A percentile compares a stretch with the other conserved stretches of the same genome.
Evolutionary conservation across 805 yeast species (phyloP).

Genomic region (Wickerhamomyces ciferrii): DNA sequence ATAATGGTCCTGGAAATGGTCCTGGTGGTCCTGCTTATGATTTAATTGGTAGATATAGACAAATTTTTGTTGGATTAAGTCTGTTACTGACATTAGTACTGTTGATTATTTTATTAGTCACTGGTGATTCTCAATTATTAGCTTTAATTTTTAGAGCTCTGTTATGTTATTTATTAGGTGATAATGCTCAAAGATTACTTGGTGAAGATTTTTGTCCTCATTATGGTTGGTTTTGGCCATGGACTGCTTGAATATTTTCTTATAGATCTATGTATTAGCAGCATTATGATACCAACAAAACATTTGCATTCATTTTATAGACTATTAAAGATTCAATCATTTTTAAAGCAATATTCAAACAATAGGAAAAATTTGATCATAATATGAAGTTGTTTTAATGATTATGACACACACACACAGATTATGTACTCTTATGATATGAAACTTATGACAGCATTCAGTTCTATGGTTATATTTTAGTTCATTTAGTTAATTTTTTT

Average conservation of each 20-base stretch:
- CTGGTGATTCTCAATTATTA: conserved; percentile 16
- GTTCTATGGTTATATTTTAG: too few species aligned
- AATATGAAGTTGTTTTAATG: too few species aligned
- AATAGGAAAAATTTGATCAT: too few species aligned
- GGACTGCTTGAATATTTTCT: background rate
- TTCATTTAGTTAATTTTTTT: too few species aligned
- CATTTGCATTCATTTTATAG: background rate
- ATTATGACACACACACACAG: too few species aligned
- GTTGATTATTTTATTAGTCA: conserved; percentile 4
- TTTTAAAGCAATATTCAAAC: too few species aligned
- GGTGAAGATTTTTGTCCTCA: conserved; percentile 16
- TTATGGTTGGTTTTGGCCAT: background rate
- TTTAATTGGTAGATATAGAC: background rate
- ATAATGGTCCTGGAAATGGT: background rate
- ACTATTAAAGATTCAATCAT: too few species aligned
- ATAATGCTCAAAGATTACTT: conserved; percentile 2
- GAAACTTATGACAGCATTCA: too few species aligned
- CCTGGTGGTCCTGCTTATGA: background rate
- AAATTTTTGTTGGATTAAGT: background rate
- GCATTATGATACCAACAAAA: too few species aligned
- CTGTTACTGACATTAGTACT: conserved; percentile 1
- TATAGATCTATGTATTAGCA: background rate
- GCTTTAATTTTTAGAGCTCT: conserved; percentile 11
- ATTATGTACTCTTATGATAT: too few species aligned
- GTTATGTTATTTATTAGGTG: conserved; percentile 16